Conservation (phyloP, 805 yeast species). For the Maudiozyma barnettii region DNA sequence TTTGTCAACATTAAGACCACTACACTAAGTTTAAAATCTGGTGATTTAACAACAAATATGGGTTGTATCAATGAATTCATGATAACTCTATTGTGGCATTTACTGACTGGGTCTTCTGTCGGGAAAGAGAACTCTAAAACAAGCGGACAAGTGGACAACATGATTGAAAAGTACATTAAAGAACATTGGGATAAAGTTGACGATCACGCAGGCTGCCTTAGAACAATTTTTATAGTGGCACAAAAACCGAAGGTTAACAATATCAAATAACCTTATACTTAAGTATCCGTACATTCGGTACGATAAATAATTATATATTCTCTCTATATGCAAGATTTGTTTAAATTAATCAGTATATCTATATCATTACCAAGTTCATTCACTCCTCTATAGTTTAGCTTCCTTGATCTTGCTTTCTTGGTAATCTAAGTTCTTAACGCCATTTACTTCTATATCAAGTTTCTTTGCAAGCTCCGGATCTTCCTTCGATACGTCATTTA, state of each 20-base stretch:
- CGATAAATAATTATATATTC: neutral
- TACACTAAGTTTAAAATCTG: constrained; percentile 19
- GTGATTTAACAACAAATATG: constrained; percentile 23
- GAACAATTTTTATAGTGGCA: constrained; percentile 20
- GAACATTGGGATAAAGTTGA: constrained; percentile 25
- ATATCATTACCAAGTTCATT: no score
- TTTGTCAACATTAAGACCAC: constrained; percentile 23
- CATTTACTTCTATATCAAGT: constrained; percentile 28
- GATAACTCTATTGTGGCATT: constrained; percentile 14
- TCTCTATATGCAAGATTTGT: neutral
- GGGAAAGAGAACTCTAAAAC: constrained; percentile 9
- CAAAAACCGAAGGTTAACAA: constrained; percentile 17
- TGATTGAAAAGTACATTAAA: constrained; percentile 18
- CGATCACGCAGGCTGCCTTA: constrained; percentile 20
- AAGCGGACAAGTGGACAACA: constrained; percentile 13
- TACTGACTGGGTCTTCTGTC: constrained; percentile 11
- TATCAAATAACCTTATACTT: neutral
- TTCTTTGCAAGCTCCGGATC: constrained; percentile 31
- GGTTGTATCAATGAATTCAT: constrained; percentile 24
- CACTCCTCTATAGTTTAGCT: neutral
- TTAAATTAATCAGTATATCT: neutral
- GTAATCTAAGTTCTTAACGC: neutral
- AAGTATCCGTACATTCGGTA: neutral
- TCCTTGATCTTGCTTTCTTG: neutral
- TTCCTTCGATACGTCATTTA: constrained; percentile 35